These are phyloP conservation scores for Neofusicoccum laricinum DNA, from an alignment of 2,329 filamentous ascomycete species.

Conservation along the genomic window DNA sequence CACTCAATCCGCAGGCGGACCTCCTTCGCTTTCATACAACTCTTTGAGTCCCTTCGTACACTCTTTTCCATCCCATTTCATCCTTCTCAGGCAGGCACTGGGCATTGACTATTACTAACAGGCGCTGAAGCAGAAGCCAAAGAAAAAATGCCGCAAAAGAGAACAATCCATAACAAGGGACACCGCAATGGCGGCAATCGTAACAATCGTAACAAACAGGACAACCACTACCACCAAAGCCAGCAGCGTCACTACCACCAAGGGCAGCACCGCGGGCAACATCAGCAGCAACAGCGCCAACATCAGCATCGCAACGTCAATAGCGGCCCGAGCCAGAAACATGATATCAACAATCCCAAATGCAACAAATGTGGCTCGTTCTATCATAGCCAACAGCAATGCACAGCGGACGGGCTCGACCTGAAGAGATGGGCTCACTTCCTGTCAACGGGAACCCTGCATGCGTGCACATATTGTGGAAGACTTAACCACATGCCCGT, in stretches of 20 bases:
- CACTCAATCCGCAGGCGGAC: slow-evolving; percentile 1
- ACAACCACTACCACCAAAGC: not conserved
- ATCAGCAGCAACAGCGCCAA: too few species aligned
- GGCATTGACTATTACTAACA: not conserved
- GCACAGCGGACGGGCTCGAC: not conserved
- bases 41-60: not conserved
- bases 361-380: not conserved
- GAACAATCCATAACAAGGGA: too few species aligned
- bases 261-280: not conserved
- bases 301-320: too few species aligned
- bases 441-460: too few species aligned
- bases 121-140: not conserved
- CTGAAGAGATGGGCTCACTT: too few species aligned
- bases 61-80: not conserved
- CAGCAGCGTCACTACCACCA: not conserved
- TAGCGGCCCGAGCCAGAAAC: not conserved
- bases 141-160: too few species aligned
- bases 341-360: not conserved
- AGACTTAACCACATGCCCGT: not conserved
- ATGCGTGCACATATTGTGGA: too few species aligned
- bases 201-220: not conserved
- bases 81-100: not conserved
- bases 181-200: not conserved
- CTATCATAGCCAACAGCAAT: not conserved
- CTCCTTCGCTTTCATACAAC: not conserved